Evolutionary conservation across 176 grass and related monocot genomes (phyloP).

Genomic region (Luzula sylvatica): DNA sequence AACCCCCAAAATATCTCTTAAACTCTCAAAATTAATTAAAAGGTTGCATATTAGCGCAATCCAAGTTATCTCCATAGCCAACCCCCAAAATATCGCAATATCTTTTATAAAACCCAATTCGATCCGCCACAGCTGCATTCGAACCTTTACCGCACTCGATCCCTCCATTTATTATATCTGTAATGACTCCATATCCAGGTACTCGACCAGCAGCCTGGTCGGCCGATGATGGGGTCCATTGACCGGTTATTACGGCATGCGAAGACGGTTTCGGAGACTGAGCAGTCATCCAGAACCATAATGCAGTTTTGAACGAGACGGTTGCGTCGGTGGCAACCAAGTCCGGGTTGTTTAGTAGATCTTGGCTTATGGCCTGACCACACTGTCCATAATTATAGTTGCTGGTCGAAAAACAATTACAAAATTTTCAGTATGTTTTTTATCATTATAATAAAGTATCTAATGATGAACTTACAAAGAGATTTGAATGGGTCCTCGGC

Average conservation of each 20-base stretch:
- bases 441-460: too few relatives aligned
- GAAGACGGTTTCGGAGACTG: constrained; percentile 42
- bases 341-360: constrained; percentile 53
- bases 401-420: not conserved
- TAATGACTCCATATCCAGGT: constrained; percentile 52
- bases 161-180: constrained; percentile 65
- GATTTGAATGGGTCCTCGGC: constrained; percentile 28
- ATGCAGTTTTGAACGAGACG: constrained; percentile 45
- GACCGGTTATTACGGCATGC: constrained; percentile 44
- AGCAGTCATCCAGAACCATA: constrained; percentile 64
- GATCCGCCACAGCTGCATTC: not conserved
- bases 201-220: constrained; percentile 23
- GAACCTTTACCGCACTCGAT: constrained; percentile 34
- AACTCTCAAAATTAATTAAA: constrained; percentile 11
- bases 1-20: too few relatives aligned
- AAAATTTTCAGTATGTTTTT: too few relatives aligned
- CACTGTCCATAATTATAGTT: constrained; percentile 70
- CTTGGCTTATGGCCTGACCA: constrained; percentile 24
- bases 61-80: constrained; percentile 32
- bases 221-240: constrained; percentile 25
- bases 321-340: constrained; percentile 33
- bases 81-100: constrained; percentile 41
- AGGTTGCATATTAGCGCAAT: constrained; percentile 25
- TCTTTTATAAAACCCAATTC: constrained; percentile 44
- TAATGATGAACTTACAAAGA: constrained; percentile 17